phyloP scores from a whole-genome alignment of 1,284 basidiomycete species.

The Pseudozyma flocculosa region DNA sequence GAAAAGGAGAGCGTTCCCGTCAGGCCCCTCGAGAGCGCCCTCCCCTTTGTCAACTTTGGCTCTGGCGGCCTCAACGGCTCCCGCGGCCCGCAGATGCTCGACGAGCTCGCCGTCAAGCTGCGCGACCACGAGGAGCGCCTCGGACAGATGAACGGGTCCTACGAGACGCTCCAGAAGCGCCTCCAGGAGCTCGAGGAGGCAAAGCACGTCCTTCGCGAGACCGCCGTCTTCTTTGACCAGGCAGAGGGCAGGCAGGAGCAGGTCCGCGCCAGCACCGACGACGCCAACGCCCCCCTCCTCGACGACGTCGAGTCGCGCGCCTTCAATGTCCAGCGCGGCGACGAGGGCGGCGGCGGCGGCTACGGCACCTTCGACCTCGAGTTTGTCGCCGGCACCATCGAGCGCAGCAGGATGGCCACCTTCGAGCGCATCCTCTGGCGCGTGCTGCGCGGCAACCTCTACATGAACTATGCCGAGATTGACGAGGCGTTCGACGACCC shows the following conservation, averaged over 20 bases:
- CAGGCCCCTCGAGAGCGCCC: constrained; percentile 58
- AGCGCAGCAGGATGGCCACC: constrained; percentile 84
- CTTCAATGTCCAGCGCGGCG: constrained; percentile 61
- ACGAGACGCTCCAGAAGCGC: constrained; percentile 82
- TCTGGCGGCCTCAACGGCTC: constrained; percentile 65
- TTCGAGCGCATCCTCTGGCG: constrained; percentile 99
- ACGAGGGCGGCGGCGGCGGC: constrained; percentile 58
- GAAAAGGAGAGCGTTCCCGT: constrained; percentile 77
- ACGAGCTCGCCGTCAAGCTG: constrained; percentile 86
- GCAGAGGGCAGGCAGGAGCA: constrained; percentile 77
- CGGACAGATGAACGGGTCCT: constrained; percentile 88
- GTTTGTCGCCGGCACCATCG: constrained; percentile 95
- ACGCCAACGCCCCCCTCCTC: constrained; percentile 81
- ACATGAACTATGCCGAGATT: constrained; percentile 98
- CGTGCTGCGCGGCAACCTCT: constrained; percentile 93
- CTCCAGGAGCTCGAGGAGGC: constrained; percentile 89
- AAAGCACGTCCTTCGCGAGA: constrained; percentile 83
- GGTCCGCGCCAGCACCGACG: constrained; percentile 80
- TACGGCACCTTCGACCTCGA: constrained; percentile 70
- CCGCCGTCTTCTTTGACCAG: constrained; percentile 93
- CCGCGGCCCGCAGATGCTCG: constrained; percentile 78
- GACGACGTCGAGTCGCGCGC: constrained; percentile 72
- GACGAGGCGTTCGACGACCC: constrained; percentile 88
- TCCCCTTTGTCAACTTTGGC: constrained; percentile 48
- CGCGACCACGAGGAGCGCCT: constrained; percentile 84